phyloP scores from a whole-genome alignment of 768 basidiomycete genomes.

The Inosperma sp. region DNA sequence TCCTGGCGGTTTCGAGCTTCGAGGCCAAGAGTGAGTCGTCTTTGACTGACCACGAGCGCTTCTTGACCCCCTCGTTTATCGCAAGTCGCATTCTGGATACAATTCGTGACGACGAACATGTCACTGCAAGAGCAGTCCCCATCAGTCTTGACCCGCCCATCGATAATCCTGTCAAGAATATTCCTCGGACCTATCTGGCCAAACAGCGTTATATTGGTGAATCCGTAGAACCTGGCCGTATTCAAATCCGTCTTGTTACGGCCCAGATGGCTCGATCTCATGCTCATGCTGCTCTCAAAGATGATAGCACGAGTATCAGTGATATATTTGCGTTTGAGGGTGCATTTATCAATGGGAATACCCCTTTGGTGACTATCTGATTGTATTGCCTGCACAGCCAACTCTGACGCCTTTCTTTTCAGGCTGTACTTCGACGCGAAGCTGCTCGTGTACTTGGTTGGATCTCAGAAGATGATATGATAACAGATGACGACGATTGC shows the following conservation, averaged over 20 bases:
- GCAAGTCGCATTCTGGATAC: constrained; percentile 3
- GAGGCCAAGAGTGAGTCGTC: too few relatives aligned
- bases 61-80: background rate
- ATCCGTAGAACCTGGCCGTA: background rate
- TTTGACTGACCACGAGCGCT: background rate
- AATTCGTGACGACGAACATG: constrained; percentile 4
- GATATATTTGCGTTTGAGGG: background rate
- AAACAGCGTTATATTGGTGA: background rate
- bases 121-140: background rate
- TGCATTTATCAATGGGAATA: constrained; percentile 6
- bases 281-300: constrained; percentile 1
- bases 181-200: background rate
- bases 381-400: background rate
- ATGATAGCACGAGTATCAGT: background rate
- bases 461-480: background rate
- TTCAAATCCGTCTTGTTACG: constrained; percentile 8
- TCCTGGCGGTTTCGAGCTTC: too few relatives aligned
- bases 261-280: background rate
- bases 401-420: background rate
- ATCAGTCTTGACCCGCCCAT: background rate
- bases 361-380: constrained; percentile 1
- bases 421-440: constrained; percentile 2
- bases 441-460: background rate
- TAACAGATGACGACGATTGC: background rate
- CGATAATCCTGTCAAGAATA: background rate